A percentile compares a stretch with the other conserved stretches of the same genome.
Conservation (phyloP, 2,329 filamentous ascomycete species). For the Exophiala spinifera region DNA sequence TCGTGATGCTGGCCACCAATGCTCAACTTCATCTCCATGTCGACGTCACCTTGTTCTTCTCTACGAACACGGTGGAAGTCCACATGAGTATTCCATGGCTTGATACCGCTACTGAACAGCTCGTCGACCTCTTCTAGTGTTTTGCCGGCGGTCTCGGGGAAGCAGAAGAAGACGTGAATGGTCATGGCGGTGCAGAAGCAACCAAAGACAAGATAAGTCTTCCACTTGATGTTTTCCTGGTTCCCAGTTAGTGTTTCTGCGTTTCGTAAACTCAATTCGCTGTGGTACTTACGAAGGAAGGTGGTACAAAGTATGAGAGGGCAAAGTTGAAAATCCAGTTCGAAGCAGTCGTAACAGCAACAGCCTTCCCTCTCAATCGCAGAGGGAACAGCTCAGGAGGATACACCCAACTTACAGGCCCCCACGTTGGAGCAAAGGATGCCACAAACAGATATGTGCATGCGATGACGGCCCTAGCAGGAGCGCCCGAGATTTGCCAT, state of each 20-base stretch:
- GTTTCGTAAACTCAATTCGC: neutral
- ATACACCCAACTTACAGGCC: conserved; percentile 58
- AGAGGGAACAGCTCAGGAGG: conserved; percentile 62
- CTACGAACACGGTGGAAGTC: conserved; percentile 15
- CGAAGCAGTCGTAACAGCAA: conserved; percentile 58
- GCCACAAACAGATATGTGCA: conserved; percentile 72
- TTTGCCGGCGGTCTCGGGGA: conserved; percentile 68
- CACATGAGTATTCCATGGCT: conserved; percentile 20
- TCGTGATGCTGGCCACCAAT: conserved; percentile 15
- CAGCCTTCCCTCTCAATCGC: conserved; percentile 62
- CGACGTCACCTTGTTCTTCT: conserved; percentile 19
- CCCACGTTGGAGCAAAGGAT: conserved; percentile 64
- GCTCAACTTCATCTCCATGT: conserved; percentile 19
- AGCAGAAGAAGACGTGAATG: conserved; percentile 64
- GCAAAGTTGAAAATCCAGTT: conserved; percentile 64
- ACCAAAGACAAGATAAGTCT: conserved; percentile 72
- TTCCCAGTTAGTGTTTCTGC: neutral
- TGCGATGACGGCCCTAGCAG: conserved; percentile 63
- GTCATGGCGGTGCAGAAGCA: conserved; percentile 67
- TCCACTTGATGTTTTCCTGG: conserved; percentile 51
- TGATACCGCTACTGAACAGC: conserved; percentile 12
- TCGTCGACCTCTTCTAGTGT: conserved; percentile 67
- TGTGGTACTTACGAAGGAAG: conserved; percentile 47
- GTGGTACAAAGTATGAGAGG: conserved; percentile 55
- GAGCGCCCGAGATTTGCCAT: conserved; percentile 39